Percentiles rank a stretch among this genome's conserved stretches.
Evolutionary conservation across 768 basidiomycete genomes (phyloP).

Genomic region (Leccinum ochraceum): DNA sequence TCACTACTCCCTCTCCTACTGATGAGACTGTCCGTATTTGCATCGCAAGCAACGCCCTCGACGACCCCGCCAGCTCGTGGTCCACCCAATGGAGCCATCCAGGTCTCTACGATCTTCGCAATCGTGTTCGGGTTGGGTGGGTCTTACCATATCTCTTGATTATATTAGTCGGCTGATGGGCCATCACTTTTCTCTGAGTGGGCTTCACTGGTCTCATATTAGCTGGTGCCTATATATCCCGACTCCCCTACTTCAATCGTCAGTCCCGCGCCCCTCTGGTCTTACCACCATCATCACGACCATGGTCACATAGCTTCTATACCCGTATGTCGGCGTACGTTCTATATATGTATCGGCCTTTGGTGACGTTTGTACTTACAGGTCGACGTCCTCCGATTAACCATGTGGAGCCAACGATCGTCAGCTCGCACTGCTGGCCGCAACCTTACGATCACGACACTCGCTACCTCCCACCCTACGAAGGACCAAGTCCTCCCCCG

Average conservation of each 20-base stretch:
- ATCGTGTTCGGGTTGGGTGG: conserved; percentile 19
- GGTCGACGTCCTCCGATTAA: background rate
- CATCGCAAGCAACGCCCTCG: background rate
- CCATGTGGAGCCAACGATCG: conserved; percentile 9
- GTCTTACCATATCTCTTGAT: background rate
- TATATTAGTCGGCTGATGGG: background rate
- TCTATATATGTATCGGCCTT: background rate
- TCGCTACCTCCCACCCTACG: conserved; percentile 12
- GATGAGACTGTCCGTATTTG: background rate
- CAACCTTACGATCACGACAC: background rate
- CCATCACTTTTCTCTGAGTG: conserved; percentile 3
- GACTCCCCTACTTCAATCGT: background rate
- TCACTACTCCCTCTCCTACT: background rate
- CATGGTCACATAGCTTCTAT: background rate
- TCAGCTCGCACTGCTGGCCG: background rate
- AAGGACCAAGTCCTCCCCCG: conserved; percentile 13
- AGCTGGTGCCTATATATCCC: background rate
- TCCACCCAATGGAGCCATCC: conserved; percentile 3
- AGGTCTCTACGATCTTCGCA: conserved; percentile 10
- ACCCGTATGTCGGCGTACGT: conserved; percentile 1
- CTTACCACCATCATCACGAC: background rate
- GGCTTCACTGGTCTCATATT: conserved; percentile 16
- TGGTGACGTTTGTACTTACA: background rate
- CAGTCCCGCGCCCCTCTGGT: background rate
- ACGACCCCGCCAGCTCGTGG: background rate